Evolutionary conservation across 495 filamentous ascomycete species (phyloP).

Genomic region (Lasiosphaeria miniovina): DNA sequence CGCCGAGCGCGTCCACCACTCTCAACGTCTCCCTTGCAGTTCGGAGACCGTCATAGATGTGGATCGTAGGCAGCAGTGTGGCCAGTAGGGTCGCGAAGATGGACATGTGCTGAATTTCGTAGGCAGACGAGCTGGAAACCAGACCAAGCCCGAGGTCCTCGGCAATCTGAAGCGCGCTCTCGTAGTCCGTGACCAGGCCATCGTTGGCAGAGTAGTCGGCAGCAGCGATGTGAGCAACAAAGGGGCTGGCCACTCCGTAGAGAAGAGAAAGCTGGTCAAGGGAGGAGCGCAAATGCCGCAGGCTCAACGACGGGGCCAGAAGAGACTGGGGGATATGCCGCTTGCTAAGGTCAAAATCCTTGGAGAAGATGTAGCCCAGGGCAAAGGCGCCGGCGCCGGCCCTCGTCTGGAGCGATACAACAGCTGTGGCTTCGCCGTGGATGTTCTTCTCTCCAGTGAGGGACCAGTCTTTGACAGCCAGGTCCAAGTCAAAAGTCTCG

Average conservation of each 20-base stretch:
- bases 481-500: conserved; percentile 84
- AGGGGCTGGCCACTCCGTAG: conserved; percentile 84
- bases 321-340: conserved; percentile 87
- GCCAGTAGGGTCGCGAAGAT: conserved; percentile 83
- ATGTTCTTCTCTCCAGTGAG: conserved; percentile 64
- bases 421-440: conserved; percentile 72
- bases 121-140: conserved; percentile 77
- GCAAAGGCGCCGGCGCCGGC: conserved; percentile 89
- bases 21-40: conserved; percentile 81
- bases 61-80: conserved; percentile 74
- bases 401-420: conserved; percentile 80
- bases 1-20: conserved; percentile 80
- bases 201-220: conserved; percentile 72
- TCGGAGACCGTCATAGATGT: conserved; percentile 88
- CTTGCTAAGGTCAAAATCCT: conserved; percentile 89
- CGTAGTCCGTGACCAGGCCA: conserved; percentile 84
- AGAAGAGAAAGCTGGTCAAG: conserved; percentile 87
- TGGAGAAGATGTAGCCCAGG: conserved; percentile 94
- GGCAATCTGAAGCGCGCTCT: conserved; percentile 71
- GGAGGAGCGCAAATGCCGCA: conserved; percentile 75
- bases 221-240: conserved; percentile 92
- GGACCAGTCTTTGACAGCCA: conserved; percentile 75
- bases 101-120: conserved; percentile 94
- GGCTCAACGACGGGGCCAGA: conserved; percentile 75
- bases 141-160: conserved; percentile 89